phyloP scores from a whole-genome alignment of 148 eudicot genomes.

The Camellia japonica region DNA sequence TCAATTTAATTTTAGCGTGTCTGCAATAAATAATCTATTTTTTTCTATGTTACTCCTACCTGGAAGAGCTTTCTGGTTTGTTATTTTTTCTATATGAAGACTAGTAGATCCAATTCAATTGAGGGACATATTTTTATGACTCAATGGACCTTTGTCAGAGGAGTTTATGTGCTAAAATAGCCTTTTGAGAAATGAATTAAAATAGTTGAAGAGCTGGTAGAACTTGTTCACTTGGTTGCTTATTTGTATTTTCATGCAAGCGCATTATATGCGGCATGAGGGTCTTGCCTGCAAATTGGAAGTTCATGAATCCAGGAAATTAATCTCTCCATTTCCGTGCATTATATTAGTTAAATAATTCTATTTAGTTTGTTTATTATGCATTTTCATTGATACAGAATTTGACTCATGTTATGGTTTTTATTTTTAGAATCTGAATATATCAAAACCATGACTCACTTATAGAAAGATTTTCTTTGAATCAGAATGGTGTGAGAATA shows the following conservation, averaged over 20 bases:
- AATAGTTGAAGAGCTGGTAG: not conserved
- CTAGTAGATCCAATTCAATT: not conserved
- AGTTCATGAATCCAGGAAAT: not conserved
- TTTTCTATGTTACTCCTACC: not conserved
- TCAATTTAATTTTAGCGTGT: not conserved
- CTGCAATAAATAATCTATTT: not conserved
- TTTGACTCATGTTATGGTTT: not conserved
- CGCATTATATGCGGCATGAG: no score
- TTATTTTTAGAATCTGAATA: not conserved
- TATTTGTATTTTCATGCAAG: not conserved
- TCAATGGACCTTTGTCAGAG: not conserved
- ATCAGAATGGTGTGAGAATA: not conserved
- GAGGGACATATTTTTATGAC: not conserved
- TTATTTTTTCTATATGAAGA: not conserved
- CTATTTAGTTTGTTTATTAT: not conserved
- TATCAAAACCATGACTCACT: not conserved
- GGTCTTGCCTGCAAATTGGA: not conserved
- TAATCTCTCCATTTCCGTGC: not conserved
- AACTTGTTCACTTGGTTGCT: not conserved
- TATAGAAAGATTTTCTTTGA: not conserved
- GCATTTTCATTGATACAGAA: not conserved
- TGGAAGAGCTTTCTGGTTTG: conserved; percentile 3
- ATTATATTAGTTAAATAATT: not conserved
- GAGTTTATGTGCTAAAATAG: not conserved
- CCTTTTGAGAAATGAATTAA: not conserved